Base-by-base conservation (phyloP, 768 basidiomycete species). In the Tricholoma flavovirens region DNA sequence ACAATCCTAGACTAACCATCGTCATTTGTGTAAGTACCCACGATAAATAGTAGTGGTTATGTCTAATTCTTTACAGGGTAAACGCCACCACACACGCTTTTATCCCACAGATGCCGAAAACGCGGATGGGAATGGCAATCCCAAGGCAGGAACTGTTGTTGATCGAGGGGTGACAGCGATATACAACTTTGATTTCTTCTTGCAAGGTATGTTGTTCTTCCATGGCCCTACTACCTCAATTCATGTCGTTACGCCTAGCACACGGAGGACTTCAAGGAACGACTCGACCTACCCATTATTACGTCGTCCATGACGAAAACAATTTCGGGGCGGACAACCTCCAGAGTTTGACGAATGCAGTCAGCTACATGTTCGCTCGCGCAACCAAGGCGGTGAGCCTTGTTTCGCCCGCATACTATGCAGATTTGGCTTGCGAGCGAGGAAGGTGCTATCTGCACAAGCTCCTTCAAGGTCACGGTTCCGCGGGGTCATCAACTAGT, bases 381-480 rank as follows among this genome's bases (percentile, higher is more conserved):
- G 90, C 92, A 2, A 94, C 93, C 2, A 88, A 90, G 62, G 87
- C 90, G 0, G 93, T 94, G 51, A 90, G 88, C 64, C 76, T 93
- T 19, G 80, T 84, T 10, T 89, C 90, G 0, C 86, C 90, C 0
- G 90, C 90, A 0, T 90, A 90, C 66, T 91, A 90, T 60, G 87
- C 88, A 11, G 89, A 92, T 67, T 75, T 92, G 54, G 76, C 77
- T 5, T 81, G 80, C 57, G 80, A 82, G 62, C 70, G 80, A 15
- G 90, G 88, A 0, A 75, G 90, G 24, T 86, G 81, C 64, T 93
- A 90, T 64, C 64, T 93, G 17, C 84, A 90, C 65, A 82, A 81
- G n/a, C 78, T 90, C 22, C 69, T 93, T 57, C 81, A 79, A 55
- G 83, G 84, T 21, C 50, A 75, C 36, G 68, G 62, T 33, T 67